These are phyloP conservation scores for Ophiostoma perfectum DNA, from an alignment of 2,329 filamentous ascomycete species.

Conservation along the genomic window DNA sequence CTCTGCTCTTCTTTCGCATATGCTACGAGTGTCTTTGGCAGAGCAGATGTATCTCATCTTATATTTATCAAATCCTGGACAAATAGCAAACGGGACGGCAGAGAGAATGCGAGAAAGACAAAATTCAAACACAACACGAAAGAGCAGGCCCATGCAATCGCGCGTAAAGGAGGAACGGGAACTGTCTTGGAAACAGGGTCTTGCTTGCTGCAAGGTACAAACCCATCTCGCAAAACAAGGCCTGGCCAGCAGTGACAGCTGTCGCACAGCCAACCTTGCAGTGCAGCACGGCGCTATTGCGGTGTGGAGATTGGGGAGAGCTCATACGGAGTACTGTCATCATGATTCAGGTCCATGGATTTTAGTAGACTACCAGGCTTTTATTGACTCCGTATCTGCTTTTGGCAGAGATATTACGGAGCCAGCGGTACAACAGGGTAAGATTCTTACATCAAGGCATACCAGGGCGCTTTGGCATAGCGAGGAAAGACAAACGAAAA, in stretches of 20 bases:
- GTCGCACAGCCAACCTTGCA: background rate
- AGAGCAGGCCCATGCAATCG: background rate
- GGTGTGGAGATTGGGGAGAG: conserved; percentile 7
- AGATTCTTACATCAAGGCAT: background rate
- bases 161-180: background rate
- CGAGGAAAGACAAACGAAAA: background rate
- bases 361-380: too few species aligned
- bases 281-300: background rate
- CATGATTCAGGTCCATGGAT: conserved; percentile 10
- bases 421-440: background rate
- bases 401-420: background rate
- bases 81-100: too few species aligned
- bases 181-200: background rate
- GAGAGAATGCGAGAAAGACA: too few species aligned
- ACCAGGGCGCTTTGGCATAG: background rate
- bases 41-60: too few species aligned
- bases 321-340: background rate
- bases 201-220: conserved; percentile 8
- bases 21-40: too few species aligned
- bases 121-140: background rate
- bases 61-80: too few species aligned
- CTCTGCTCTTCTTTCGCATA: too few species aligned
- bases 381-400: too few species aligned
- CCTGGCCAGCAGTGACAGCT: background rate
- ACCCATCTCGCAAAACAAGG: background rate